A percentile compares a stretch with the other conserved stretches of the same genome.
Evolutionary conservation across 352 stramenopile species (phyloP).

Genomic region (Halophytophthora polymorphica): DNA sequence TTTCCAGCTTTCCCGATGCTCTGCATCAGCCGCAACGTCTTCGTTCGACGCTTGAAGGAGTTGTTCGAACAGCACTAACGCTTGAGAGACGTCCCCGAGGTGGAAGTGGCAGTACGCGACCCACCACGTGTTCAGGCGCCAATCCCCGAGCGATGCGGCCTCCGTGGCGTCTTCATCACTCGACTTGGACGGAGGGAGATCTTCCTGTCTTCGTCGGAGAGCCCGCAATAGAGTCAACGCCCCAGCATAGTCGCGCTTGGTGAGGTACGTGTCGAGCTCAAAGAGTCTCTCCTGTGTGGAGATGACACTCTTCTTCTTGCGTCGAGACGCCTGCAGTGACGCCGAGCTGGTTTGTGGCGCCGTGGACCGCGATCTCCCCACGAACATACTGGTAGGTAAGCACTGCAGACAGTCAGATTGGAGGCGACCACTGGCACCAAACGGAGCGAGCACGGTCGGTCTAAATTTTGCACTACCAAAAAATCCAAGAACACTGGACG

Average conservation of each 20-base stretch:
- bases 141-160: conserved; percentile 3
- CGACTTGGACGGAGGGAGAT: conserved; percentile 4
- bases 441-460: conserved; percentile 5
- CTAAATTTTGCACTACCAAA: background rate
- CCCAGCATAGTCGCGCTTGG: conserved; percentile 39
- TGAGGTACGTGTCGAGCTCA: conserved; percentile 44
- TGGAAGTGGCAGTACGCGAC: conserved; percentile 72
- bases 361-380: conserved; percentile 11
- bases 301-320: conserved; percentile 4
- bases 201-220: conserved; percentile 16
- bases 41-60: conserved; percentile 27
- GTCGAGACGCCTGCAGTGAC: background rate
- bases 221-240: conserved; percentile 39
- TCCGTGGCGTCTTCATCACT: background rate
- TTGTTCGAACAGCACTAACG: conserved; percentile 48
- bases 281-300: conserved; percentile 12
- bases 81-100: conserved; percentile 35
- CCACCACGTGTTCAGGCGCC: conserved; percentile 55
- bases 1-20: conserved; percentile 35
- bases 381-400: conserved; percentile 17
- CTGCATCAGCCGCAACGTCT: conserved; percentile 3
- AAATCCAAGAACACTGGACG: too few species aligned
- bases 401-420: too few species aligned
- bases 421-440: background rate
- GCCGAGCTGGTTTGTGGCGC: background rate